A percentile compares a stretch with the other conserved stretches of the same genome.
These are phyloP conservation scores for Mortierella sp. DNA, from an alignment of 371 early-diverging fungal genomes.

Conservation along the genomic window DNA sequence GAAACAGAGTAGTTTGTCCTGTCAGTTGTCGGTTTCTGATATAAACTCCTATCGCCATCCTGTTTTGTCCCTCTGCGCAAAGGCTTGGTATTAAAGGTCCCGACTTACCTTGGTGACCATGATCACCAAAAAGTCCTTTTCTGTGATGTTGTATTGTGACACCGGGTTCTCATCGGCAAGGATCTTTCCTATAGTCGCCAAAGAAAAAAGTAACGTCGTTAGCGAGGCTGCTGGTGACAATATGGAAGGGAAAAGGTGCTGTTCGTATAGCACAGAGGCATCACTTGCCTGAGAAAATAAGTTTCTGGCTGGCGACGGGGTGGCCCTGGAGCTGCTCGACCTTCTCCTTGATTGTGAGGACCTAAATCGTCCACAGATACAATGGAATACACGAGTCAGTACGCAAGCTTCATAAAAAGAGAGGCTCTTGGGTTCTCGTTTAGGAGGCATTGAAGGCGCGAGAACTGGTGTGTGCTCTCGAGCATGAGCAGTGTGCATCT, in stretches of 20 bases:
- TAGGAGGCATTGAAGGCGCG: background rate
- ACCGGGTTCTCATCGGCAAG: conserved; percentile 86
- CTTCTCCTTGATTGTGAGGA: conserved; percentile 83
- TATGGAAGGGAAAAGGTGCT: background rate
- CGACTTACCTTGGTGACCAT: conserved; percentile 91
- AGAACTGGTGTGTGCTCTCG: background rate
- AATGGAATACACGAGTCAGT: background rate
- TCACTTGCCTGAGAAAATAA: conserved; percentile 83
- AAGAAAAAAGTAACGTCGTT: conserved; percentile 8
- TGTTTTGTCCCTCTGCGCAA: background rate
- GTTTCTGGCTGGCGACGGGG: conserved; percentile 83
- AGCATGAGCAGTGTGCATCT: background rate
- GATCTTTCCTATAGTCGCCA: conserved; percentile 82
- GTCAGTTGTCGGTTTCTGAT: background rate
- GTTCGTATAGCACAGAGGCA: no score
- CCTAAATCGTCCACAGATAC: conserved; percentile 50
- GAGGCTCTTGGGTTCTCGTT: background rate
- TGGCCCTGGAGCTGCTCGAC: conserved; percentile 81
- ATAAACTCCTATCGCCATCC: background rate
- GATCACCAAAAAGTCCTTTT: conserved; percentile 94
- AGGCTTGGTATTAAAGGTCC: background rate
- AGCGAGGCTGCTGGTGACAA: background rate
- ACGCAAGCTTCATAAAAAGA: background rate
- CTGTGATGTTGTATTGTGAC: conserved; percentile 82
- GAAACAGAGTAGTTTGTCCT: background rate